Conservation (phyloP, 1,284 basidiomycete genomes). For the Cystobasidium slooffiae region DNA sequence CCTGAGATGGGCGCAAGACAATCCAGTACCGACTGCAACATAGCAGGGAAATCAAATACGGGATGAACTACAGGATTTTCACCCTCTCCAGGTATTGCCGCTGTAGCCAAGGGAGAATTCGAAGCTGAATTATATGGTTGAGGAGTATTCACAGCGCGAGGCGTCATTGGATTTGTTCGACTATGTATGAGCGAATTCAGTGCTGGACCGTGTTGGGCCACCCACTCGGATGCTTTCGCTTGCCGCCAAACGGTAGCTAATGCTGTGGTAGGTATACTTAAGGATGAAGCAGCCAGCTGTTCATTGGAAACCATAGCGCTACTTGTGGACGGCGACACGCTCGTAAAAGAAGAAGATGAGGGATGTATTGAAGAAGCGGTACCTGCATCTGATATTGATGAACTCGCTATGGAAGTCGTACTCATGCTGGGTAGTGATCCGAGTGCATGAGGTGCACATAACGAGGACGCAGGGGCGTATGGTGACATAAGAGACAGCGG, state of each 20-base stretch:
- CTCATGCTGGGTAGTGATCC: conserved; percentile 43
- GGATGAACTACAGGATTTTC: neutral
- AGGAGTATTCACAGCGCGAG: neutral
- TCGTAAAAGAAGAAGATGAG: conserved; percentile 15
- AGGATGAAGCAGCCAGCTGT: conserved; percentile 51
- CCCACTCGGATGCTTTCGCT: conserved; percentile 51
- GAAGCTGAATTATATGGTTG: neutral
- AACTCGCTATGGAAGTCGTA: conserved; percentile 46
- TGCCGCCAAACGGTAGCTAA: conserved; percentile 52
- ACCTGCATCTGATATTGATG: conserved; percentile 36
- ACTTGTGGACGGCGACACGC: neutral
- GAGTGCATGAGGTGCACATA: conserved; percentile 24
- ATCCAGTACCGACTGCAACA: conserved; percentile 78
- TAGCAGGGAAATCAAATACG: conserved; percentile 68
- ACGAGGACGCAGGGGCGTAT: conserved; percentile 15
- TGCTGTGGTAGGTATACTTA: conserved; percentile 51
- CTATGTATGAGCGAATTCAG: conserved; percentile 41
- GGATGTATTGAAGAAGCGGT: conserved; percentile 36
- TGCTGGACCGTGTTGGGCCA: conserved; percentile 47
- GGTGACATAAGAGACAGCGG: conserved; percentile 51
- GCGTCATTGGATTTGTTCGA: conserved; percentile 42
- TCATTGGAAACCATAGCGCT: conserved; percentile 46
- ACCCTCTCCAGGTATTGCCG: neutral
- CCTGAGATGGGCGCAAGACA: conserved; percentile 81
- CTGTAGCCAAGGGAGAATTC: neutral